Base-by-base conservation (phyloP, 2,329 filamentous ascomycete genomes). In the Paramyrothecium sp. region DNA sequence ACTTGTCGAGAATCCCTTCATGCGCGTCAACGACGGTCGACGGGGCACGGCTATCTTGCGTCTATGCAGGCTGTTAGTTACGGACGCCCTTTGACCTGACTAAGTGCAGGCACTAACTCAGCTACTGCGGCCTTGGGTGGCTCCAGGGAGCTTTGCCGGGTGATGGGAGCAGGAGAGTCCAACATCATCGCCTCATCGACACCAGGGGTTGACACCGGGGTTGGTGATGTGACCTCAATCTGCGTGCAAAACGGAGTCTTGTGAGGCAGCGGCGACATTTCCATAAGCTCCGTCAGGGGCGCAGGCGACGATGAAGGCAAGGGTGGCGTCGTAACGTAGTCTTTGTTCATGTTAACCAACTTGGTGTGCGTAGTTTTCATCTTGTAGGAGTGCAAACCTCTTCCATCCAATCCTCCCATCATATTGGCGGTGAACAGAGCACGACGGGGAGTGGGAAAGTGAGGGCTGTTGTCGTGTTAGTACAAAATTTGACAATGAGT, bases 191-290 rank as follows among this genome's bases (percentile, higher is more conserved):
- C 78, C 58, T 82, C 76, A 26, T 75, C 70, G 58, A 71, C 68
- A 58, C 73, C 73, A 57, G 79, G 75, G 17, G 77, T 79, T 62
- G 66, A 72, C 59, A 83, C 81, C 10, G 89, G 89, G 2, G 89
- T 89, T 2, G 92, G 91, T 30, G 91, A 93, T 30, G 86, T 83
- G 55, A 91, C 74, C 62, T 89, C 87, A 61, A 90, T 79, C 63
- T 89, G 82, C 30, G 81, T 73, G 75, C 81, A 75, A 68, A 86
- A 92, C 13, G 89, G 83, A 30, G 83, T 79, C 79, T 97, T 97
- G 79, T 97, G 92, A 59, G 92, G 93, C 46, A 98, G 77, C 44
- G 95, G 94, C 49, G 94, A 97, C 73, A 97, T 88, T 69, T 98
- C 93, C 92, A 98, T 97, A 56, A 86, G 81, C 72, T 97, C 92